Percentiles rank a stretch among this genome's conserved stretches.
Evolutionary conservation across 768 basidiomycete species (phyloP).

Genomic region (Tulasnella sp.): DNA sequence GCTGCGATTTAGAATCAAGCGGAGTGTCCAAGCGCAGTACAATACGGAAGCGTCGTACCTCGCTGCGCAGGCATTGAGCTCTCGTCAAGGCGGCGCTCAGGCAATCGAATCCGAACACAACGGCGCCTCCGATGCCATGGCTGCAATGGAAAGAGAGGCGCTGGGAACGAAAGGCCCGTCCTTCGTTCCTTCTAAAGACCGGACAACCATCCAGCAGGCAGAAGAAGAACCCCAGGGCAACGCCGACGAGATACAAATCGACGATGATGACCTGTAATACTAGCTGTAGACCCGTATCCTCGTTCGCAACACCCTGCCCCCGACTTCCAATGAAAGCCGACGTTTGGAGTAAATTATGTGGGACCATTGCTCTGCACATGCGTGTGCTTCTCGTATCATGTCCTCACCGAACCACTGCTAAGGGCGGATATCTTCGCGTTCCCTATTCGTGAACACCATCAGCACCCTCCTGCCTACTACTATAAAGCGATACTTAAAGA

Average conservation of each 20-base stretch:
- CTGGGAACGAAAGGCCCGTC: constrained; percentile 55
- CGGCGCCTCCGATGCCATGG: constrained; percentile 72
- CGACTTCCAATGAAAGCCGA: not conserved
- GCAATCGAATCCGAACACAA: constrained; percentile 41
- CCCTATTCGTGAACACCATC: too few relatives aligned
- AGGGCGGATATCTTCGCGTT: too few relatives aligned
- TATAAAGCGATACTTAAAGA: not conserved
- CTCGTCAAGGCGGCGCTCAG: constrained; percentile 53
- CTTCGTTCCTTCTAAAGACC: constrained; percentile 72
- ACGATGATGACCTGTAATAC: constrained; percentile 58
- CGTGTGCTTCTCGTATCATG: too few relatives aligned
- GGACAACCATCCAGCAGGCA: constrained; percentile 42
- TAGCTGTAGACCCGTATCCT: not conserved
- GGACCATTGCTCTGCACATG: too few relatives aligned
- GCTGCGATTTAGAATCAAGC: constrained; percentile 62
- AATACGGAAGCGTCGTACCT: constrained; percentile 95
- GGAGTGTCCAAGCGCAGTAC: constrained; percentile 97
- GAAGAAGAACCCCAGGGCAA: constrained; percentile 50
- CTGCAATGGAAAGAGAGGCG: constrained; percentile 69
- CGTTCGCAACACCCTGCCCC: not conserved
- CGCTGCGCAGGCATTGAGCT: constrained; percentile 81
- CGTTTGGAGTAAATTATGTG: not conserved
- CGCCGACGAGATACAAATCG: constrained; percentile 83
- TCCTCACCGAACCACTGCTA: too few relatives aligned
- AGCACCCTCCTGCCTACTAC: too few relatives aligned